These are phyloP conservation scores for Quercus lobata DNA, from an alignment of 331 rosid species.

Conservation along the genomic window DNA sequence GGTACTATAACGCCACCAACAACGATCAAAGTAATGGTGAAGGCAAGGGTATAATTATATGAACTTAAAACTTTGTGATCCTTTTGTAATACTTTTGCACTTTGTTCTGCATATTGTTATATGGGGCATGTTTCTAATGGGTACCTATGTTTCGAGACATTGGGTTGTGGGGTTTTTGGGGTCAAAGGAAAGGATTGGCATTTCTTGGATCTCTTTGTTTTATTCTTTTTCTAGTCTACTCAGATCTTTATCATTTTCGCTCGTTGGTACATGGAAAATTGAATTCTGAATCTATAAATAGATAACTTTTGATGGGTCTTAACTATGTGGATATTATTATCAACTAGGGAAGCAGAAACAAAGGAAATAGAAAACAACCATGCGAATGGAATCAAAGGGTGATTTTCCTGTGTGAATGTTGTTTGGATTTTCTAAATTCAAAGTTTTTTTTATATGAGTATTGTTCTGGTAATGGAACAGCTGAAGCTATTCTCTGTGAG, in stretches of 20 bases:
- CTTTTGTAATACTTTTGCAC: slow-evolving; percentile 10
- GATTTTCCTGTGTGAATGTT: slow-evolving; percentile 3
- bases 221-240: slow-evolving; percentile 26
- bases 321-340: neutral
- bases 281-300: neutral
- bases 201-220: slow-evolving; percentile 32
- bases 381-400: neutral
- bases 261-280: neutral
- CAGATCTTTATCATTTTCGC: slow-evolving; percentile 17
- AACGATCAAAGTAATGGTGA: slow-evolving; percentile 4
- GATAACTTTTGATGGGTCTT: neutral
- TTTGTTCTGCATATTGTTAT: neutral
- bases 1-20: slow-evolving; percentile 39
- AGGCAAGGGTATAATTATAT: slow-evolving; percentile 17
- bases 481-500: neutral
- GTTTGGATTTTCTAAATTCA: slow-evolving; percentile 7
- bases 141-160: slow-evolving; percentile 6
- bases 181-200: slow-evolving; percentile 36
- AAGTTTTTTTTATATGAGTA: neutral
- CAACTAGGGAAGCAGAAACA: too few relatives aligned
- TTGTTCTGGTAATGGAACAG: neutral
- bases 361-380: too few relatives aligned
- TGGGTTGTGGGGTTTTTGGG: slow-evolving; percentile 17
- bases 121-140: slow-evolving; percentile 5
- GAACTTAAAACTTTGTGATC: slow-evolving; percentile 3